These are phyloP conservation scores for Westerdykella ornata DNA, from an alignment of 2,329 filamentous ascomycete species.

Conservation along the genomic window DNA sequence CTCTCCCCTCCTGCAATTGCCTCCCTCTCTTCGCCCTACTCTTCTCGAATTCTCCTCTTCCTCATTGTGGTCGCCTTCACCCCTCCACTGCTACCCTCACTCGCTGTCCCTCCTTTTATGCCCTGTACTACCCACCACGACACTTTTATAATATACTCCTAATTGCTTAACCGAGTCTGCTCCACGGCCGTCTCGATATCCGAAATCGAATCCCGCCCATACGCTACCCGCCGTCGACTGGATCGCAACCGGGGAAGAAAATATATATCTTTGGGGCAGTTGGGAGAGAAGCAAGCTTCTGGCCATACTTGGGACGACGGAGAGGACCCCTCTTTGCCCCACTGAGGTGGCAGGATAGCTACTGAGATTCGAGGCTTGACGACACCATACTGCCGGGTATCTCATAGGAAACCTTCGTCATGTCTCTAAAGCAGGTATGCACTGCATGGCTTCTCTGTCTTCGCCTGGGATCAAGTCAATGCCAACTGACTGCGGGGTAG, in stretches of 20 bases:
- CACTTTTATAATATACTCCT: slow-evolving; percentile 12
- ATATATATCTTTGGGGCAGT: slow-evolving; percentile 4
- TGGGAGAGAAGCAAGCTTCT: slow-evolving; percentile 4
- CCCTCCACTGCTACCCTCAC: slow-evolving; percentile 15
- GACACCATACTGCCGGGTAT: slow-evolving; percentile 39
- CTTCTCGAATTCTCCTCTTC: slow-evolving; percentile 23
- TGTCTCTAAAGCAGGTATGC: slow-evolving; percentile 47
- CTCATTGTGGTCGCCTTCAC: slow-evolving; percentile 14
- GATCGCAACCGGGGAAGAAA: slow-evolving; percentile 9
- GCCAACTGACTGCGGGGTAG: slow-evolving; percentile 44
- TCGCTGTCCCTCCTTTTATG: slow-evolving; percentile 15
- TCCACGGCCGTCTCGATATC: slow-evolving; percentile 3
- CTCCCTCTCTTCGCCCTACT: slow-evolving; percentile 23
- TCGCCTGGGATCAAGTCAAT: slow-evolving; percentile 8
- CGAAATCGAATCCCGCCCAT: too few relatives aligned
- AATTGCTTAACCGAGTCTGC: slow-evolving; percentile 13
- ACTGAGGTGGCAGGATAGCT: slow-evolving; percentile 22
- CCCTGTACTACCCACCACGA: neutral
- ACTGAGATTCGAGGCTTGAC: slow-evolving; percentile 28
- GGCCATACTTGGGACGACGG: slow-evolving; percentile 18
- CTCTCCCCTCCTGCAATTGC: slow-evolving; percentile 32
- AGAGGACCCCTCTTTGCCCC: slow-evolving; percentile 11
- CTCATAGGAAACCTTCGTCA: slow-evolving; percentile 33
- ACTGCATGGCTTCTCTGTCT: slow-evolving; percentile 8
- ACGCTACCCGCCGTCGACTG: slow-evolving; percentile 24